These are phyloP conservation scores for Epichloe typhina DNA, from an alignment of 2,329 filamentous ascomycete genomes.

Conservation along the genomic window DNA sequence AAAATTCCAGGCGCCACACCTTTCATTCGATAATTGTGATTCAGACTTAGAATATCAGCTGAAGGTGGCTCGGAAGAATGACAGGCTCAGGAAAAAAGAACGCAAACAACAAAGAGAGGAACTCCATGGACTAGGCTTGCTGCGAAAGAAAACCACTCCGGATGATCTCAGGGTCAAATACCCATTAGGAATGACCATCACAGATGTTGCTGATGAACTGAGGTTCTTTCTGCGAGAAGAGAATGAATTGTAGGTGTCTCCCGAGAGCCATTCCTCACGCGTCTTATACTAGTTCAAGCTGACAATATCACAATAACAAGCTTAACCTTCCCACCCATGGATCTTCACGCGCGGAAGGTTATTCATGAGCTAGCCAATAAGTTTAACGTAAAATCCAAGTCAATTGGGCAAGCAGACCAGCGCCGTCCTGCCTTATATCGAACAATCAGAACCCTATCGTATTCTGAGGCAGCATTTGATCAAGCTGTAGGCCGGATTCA, in stretches of 20 bases:
- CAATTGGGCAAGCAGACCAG: conserved; percentile 56
- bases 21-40: conserved; percentile 44
- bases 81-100: conserved; percentile 59
- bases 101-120: conserved; percentile 59
- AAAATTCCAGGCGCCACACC: conserved; percentile 40
- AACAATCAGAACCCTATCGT: conserved; percentile 51
- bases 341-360: conserved; percentile 59
- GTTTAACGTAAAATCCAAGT: conserved; percentile 74
- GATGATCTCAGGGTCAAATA: conserved; percentile 59
- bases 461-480: conserved; percentile 43
- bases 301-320: not conserved
- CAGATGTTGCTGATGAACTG: conserved; percentile 61
- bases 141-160: conserved; percentile 44
- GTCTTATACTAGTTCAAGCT: not conserved
- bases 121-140: conserved; percentile 49
- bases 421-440: conserved; percentile 70
- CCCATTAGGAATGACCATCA: conserved; percentile 53
- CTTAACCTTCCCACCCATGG: conserved; percentile 70
- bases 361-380: conserved; percentile 67
- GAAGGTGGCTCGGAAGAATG: conserved; percentile 48
- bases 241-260: conserved; percentile 43
- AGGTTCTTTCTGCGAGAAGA: conserved; percentile 52
- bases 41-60: conserved; percentile 52
- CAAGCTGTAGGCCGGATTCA: conserved; percentile 31
- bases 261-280: not conserved